Evolutionary conservation across 441 rosid species (phyloP), one percentile per base, ranked within the genome.

Genomic region (Jatropha podagrica): DNA sequence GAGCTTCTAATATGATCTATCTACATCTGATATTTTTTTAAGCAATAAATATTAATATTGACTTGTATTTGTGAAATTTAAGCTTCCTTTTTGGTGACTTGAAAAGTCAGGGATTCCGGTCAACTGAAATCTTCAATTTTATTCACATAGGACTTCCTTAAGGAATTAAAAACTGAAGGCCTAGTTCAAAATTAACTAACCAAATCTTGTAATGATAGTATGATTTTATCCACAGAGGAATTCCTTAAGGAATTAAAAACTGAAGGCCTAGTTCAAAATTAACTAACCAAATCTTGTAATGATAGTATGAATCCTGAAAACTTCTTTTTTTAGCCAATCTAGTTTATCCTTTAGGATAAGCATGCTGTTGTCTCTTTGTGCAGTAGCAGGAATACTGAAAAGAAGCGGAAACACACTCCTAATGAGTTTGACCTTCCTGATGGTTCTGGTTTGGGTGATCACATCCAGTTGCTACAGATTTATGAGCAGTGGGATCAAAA

Each of bases 381-480:
- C 80, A 71, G 80, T 87, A 88, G 94, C 87, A 94, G 82, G 79
- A 83, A 72, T 75, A 74, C 71, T 62, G 98, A 91, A 75, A 92
- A 87, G 92, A 94, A 94, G 90, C 88, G 95, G 84, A 96, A 94
- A 82, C 91, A 83, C 52, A 48, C 84, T 27, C 81, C 86, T 26
- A 71, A 77, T 40, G 76, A 73, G 69, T 49, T 49, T 65, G 89
- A 86, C 75, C 97, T 94, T 84, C 98, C 98, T 70, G 96, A 91
- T 83, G 99, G 98, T 70, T 91, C 92, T 62, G 97, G 97, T 74
- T 91, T 79, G 77, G 99, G 99, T 76, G 99, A 96, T 83, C 98
- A 96, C 85, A 89, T 94, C 77, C 97, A 92, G 72, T 78, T 94
- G 82, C 91, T 96, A 59, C 98, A 96, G 86, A 90, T 96, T 77